These are phyloP conservation scores for Bidens hawaiensis DNA, from an alignment of 140 eudicot genomes.

Conservation along the genomic window DNA sequence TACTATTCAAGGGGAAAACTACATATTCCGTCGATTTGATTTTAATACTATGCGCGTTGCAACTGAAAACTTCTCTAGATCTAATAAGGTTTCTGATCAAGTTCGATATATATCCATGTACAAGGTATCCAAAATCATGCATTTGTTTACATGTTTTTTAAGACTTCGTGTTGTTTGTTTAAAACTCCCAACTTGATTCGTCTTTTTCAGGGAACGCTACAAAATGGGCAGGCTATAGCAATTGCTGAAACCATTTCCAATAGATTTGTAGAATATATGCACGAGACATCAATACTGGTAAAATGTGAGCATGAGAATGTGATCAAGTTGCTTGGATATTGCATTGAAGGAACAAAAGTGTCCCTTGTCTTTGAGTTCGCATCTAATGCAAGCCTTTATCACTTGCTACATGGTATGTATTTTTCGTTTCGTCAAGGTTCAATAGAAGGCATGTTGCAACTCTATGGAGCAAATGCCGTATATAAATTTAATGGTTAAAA, in stretches of 20 bases:
- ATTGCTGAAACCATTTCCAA: neutral
- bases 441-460: no score
- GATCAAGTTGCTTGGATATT: conserved; percentile 19
- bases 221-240: conserved; percentile 16
- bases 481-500: neutral
- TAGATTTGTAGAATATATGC: neutral
- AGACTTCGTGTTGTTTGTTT: neutral
- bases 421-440: neutral
- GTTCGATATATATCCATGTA: neutral
- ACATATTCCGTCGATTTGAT: neutral
- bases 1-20: neutral
- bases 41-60: conserved; percentile 9
- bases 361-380: neutral
- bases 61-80: conserved; percentile 12
- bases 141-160: no score
- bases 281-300: neutral
- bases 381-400: neutral
- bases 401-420: neutral
- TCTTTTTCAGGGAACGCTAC: conserved; percentile 21
- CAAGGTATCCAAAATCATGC: conserved; percentile 3
- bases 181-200: neutral
- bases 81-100: neutral
- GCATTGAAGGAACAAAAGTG: neutral
- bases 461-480: no score
- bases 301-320: conserved; percentile 25